Evolutionary conservation across 345 rosid species (phyloP).

Genomic region (Turnera subulata): DNA sequence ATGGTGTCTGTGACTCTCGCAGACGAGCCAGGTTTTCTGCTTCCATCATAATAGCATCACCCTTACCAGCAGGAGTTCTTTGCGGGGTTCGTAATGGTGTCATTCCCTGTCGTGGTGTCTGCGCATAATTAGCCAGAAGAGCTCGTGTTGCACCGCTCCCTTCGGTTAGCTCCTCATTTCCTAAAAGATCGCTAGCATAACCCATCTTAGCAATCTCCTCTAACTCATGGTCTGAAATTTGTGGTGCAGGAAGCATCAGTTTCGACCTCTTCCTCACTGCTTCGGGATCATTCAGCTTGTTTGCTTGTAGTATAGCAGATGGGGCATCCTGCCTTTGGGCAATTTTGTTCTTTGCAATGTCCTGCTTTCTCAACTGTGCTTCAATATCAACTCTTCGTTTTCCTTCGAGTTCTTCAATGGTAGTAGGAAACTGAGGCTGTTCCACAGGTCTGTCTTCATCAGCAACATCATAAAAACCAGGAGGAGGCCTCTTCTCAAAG

Average conservation of each 20-base stretch:
- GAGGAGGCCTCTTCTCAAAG: constrained; percentile 94
- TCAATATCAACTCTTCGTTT: constrained; percentile 85
- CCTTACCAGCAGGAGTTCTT: constrained; percentile 95
- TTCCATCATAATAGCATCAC: constrained; percentile 99
- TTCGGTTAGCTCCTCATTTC: constrained; percentile 76
- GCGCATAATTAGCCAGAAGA: constrained; percentile 87
- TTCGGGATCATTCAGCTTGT: constrained; percentile 96
- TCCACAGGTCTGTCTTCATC: constrained; percentile 88
- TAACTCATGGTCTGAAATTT: constrained; percentile 89
- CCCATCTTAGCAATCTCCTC: constrained; percentile 99
- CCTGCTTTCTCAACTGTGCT: constrained; percentile 83
- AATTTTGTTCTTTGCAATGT: constrained; percentile 79
- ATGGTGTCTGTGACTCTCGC: constrained; percentile 97
- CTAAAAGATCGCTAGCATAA: constrained; percentile 85
- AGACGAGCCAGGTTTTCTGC: constrained; percentile 95
- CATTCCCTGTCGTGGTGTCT: constrained; percentile 83
- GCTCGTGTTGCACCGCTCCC: constrained; percentile 95
- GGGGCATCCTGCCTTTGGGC: constrained; percentile 96
- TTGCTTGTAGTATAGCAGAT: constrained; percentile 89
- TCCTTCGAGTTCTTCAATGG: constrained; percentile 95
- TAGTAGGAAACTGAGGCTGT: constrained; percentile 76
- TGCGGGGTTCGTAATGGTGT: constrained; percentile 87
- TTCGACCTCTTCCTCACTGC: constrained; percentile 92
- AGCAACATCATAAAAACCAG: constrained; percentile 86
- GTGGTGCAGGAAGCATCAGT: constrained; percentile 97